Evolutionary conservation across 2,329 filamentous ascomycete genomes (phyloP).

Genomic region (Trichoderma sp.): DNA sequence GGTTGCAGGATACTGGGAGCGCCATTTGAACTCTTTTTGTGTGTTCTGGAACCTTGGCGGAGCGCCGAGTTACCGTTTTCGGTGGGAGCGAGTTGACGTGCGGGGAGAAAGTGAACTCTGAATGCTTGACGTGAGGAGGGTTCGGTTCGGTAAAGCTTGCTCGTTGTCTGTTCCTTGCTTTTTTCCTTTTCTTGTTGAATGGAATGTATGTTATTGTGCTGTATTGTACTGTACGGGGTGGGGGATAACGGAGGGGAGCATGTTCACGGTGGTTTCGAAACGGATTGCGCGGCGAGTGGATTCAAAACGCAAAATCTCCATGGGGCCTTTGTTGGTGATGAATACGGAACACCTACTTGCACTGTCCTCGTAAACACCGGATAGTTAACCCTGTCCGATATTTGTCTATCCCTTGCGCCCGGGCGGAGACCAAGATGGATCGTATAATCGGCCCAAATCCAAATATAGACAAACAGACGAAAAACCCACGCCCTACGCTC

Average conservation of each 20-base stretch:
- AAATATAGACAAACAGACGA: background rate
- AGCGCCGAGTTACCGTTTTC: slow-evolving; percentile 1
- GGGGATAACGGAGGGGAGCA: background rate
- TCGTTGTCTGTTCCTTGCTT: background rate
- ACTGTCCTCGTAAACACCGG: background rate
- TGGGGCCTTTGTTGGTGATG: background rate
- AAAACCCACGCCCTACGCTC: background rate
- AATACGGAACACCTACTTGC: background rate
- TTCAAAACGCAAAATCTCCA: background rate
- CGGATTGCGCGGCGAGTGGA: background rate
- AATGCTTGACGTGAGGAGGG: background rate
- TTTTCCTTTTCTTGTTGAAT: background rate
- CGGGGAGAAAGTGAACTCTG: background rate
- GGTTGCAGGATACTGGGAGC: background rate
- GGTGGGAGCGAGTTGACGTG: background rate
- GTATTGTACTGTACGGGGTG: background rate
- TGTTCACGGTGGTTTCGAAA: background rate
- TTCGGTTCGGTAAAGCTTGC: too few relatives aligned
- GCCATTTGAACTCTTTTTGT: background rate
- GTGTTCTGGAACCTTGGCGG: background rate
- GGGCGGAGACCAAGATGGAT: background rate
- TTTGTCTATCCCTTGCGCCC: background rate
- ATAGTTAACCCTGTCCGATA: background rate
- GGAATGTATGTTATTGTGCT: background rate
- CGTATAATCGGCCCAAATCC: background rate